A percentile compares a stretch with the other conserved stretches of the same genome.
phyloP scores from a whole-genome alignment of 176 grass and related monocot species.

The Tillandsia fasciculata region DNA sequence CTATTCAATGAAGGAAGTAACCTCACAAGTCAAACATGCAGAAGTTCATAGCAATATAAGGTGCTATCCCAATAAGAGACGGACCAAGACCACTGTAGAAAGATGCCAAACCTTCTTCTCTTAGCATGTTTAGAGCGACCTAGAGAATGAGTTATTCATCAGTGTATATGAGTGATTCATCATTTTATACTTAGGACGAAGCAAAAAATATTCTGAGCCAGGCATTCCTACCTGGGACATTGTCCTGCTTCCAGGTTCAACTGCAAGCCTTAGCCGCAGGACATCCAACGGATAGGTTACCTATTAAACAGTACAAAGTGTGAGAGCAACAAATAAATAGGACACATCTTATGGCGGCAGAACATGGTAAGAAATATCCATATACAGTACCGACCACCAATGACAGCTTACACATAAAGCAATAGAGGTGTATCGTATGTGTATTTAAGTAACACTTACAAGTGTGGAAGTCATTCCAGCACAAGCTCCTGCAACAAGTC shows the following conservation, averaged over 20 bases:
- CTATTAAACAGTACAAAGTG: conserved; percentile 19
- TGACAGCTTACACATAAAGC: conserved; percentile 14
- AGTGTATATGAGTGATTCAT: conserved; percentile 14
- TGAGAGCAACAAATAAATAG: not conserved
- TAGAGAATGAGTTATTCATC: conserved; percentile 37
- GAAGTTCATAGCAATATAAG: conserved; percentile 98
- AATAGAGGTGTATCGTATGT: not conserved
- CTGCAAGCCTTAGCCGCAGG: conserved; percentile 85
- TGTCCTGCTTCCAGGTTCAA: conserved; percentile 77
- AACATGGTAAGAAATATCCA: not conserved
- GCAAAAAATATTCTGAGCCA: conserved; percentile 7
- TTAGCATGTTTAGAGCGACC: conserved; percentile 90
- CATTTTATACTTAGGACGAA: not conserved
- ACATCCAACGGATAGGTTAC: conserved; percentile 97
- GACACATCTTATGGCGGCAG: not conserved
- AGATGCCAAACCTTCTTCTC: conserved; percentile 81
- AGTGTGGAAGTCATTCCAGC: conserved; percentile 99
- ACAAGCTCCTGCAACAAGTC: conserved; percentile 88
- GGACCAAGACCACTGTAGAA: conserved; percentile 92
- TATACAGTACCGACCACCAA: not conserved
- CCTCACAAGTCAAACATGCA: conserved; percentile 99
- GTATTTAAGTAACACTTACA: conserved; percentile 42
- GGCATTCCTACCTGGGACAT: conserved; percentile 71
- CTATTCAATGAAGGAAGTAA: conserved; percentile 16
- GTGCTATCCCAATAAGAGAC: conserved; percentile 87